Evolutionary conservation across 2,329 filamentous ascomycete species (phyloP), one percentile per base, ranked within the genome.

Genomic region (Xylariaceae sp.): DNA sequence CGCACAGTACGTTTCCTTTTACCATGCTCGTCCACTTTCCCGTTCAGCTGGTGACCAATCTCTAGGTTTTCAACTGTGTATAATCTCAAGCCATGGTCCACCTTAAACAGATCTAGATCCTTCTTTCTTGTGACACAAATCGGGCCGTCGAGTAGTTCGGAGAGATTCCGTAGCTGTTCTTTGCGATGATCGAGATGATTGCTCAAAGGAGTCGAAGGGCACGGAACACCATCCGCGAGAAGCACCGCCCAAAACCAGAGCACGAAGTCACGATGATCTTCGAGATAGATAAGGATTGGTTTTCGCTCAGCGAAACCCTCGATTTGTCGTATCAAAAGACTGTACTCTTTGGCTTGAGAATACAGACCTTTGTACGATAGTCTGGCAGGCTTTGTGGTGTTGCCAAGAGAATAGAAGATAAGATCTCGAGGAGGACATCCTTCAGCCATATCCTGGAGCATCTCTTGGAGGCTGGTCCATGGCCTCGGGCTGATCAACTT

Each of bases 211-310:
- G 57, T 33, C 10, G 53, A 55, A 3, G 55, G 22, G 4, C 51
- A 47, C 1, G 57, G 57, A 11, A 57, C 5, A 12, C 42, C 47
- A 3, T 45, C 43, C 1, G 56, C 57, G 12, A 59, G 32, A 2
- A 60, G 21, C 8, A 54, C 45, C 6, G 58, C 46, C 59, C 58
- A 62, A 34, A 59, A 54, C 57, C 57, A 61, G 4, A 58, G 16
- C 6, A 62, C 55, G 22, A 36, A 45, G 41, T 61, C 57, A 37
- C 40, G 40, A 16, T 57, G 53, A 42, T 56, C 47, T 23, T 58
- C 52, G 16, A 62, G 40, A 42, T 60, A 54, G 6, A 62, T 36
- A 4, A 62, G 50, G 5, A 47, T 21, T 2, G 44, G 38, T 0
- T 22, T n/a, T 2, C 27, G 12, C 27, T 32, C 4, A 8, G 16